Percentiles rank a stretch among this genome's conserved stretches.
These are phyloP conservation scores for Abortiporus biennis DNA, from an alignment of 1,284 basidiomycete genomes.

Conservation along the genomic window DNA sequence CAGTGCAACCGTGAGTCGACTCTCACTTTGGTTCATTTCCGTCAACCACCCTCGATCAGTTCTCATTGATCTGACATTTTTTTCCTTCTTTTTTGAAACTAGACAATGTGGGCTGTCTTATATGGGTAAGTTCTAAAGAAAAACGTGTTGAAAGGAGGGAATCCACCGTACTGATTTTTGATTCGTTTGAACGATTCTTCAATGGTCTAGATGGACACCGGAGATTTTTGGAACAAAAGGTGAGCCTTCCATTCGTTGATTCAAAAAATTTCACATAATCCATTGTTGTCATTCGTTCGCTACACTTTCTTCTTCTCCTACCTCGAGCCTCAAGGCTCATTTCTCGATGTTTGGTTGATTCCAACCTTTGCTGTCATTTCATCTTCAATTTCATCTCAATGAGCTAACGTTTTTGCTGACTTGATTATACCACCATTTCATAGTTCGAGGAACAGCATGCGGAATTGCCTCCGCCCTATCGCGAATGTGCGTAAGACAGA, in stretches of 20 bases:
- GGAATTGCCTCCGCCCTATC: conserved; percentile 89
- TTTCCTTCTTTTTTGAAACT: conserved; percentile 4
- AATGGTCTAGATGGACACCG: conserved; percentile 67
- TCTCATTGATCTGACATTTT: not conserved
- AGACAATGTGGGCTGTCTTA: conserved; percentile 89
- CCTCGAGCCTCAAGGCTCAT: too few relatives aligned
- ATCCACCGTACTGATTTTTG: conserved; percentile 7
- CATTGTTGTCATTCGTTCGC: too few relatives aligned
- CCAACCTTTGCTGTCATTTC: not conserved
- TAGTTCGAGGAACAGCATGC: conserved; percentile 85
- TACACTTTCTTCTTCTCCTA: too few relatives aligned
- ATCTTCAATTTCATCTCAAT: not conserved
- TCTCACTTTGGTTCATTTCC: not conserved
- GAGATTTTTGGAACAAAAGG: conserved; percentile 84
- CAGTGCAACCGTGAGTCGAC: conserved; percentile 62
- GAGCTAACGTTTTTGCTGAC: not conserved
- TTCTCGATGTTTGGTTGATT: too few relatives aligned
- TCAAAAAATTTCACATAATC: too few relatives aligned
- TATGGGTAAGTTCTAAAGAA: conserved; percentile 51
- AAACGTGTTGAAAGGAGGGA: conserved; percentile 1
- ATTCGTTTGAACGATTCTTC: too few relatives aligned
- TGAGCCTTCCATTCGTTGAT: conserved; percentile 20
- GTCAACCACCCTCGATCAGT: not conserved
- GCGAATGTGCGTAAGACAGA: conserved; percentile 62
- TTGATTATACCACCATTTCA: conserved; percentile 1